These are phyloP conservation scores for Nitzschia inconspicua DNA, from an alignment of 108 stramenopile species.

Conservation along the genomic window DNA sequence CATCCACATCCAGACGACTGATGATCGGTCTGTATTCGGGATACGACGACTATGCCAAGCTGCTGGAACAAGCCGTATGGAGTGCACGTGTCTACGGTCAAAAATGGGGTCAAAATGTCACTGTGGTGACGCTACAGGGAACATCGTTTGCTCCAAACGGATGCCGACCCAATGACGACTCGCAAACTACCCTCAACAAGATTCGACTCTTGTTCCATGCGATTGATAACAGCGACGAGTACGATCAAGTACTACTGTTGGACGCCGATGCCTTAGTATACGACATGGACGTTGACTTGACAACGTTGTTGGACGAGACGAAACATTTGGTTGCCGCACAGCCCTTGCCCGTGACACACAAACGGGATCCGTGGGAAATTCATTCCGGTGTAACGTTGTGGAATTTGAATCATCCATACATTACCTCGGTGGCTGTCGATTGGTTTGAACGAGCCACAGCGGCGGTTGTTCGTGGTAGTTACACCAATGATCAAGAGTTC, in stretches of 20 bases:
- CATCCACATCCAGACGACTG: not conserved
- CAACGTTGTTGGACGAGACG: not conserved
- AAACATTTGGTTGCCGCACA: slow-evolving; percentile 17
- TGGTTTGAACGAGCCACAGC: slow-evolving; percentile 20
- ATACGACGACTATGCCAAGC: slow-evolving; percentile 11
- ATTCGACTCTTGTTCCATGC: slow-evolving; percentile 17
- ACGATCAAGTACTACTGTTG: slow-evolving; percentile 21
- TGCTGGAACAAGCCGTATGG: slow-evolving; percentile 7
- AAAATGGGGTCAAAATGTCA: not conserved
- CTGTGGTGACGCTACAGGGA: slow-evolving; percentile 21
- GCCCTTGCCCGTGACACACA: slow-evolving; percentile 7
- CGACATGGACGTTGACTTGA: slow-evolving; percentile 16
- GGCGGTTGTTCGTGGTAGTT: slow-evolving; percentile 1
- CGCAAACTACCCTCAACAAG: slow-evolving; percentile 16
- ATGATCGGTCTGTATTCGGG: slow-evolving; percentile 16
- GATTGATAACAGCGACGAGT: slow-evolving; percentile 9
- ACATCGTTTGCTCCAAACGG: slow-evolving; percentile 18
- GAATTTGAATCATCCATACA: slow-evolving; percentile 23
- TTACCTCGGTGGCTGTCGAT: slow-evolving; percentile 10
- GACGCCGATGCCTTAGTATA: slow-evolving; percentile 20
- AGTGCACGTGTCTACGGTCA: slow-evolving; percentile 20
- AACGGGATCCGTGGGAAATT: slow-evolving; percentile 10
- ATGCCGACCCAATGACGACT: slow-evolving; percentile 6
- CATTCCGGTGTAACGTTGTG: slow-evolving; percentile 16
- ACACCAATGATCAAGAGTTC: slow-evolving; percentile 15